Evolutionary conservation across 2,329 filamentous ascomycete genomes (phyloP).

Genomic region (Hypoxylon sp.): DNA sequence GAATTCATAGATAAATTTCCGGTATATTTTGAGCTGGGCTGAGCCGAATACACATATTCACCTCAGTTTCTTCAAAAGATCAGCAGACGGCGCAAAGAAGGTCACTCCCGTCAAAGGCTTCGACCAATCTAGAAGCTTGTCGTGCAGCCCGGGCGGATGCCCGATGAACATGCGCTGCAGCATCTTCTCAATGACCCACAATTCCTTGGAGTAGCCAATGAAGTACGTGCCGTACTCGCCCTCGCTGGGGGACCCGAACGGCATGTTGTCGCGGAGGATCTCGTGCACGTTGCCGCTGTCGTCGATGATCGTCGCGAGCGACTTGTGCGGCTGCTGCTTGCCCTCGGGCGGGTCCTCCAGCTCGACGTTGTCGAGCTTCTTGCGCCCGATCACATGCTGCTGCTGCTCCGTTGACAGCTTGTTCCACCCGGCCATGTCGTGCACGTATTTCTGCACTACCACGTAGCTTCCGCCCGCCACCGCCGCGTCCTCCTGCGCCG

Average conservation of each 20-base stretch:
- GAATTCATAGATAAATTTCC: no score
- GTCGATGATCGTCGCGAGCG: slow-evolving; percentile 65
- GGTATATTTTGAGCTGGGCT: no score
- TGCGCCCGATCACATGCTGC: slow-evolving; percentile 67
- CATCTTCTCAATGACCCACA: slow-evolving; percentile 71
- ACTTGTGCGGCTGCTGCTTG: slow-evolving; percentile 65
- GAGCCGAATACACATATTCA: neutral
- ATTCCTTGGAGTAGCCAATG: slow-evolving; percentile 63
- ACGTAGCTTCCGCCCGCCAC: slow-evolving; percentile 65
- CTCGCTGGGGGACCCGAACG: slow-evolving; percentile 64
- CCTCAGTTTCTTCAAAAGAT: slow-evolving; percentile 20
- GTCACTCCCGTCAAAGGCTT: slow-evolving; percentile 62
- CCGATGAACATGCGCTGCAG: slow-evolving; percentile 68
- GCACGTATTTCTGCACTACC: slow-evolving; percentile 70
- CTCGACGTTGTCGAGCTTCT: slow-evolving; percentile 68
- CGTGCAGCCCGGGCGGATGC: slow-evolving; percentile 64
- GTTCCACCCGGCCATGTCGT: slow-evolving; percentile 62
- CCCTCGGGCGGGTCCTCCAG: slow-evolving; percentile 61
- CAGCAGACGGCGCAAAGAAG: slow-evolving; percentile 63
- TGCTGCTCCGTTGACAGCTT: slow-evolving; percentile 62
- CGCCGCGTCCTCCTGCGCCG: slow-evolving; percentile 54
- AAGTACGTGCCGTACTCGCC: slow-evolving; percentile 69
- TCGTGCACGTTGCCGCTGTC: slow-evolving; percentile 62
- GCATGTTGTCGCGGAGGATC: slow-evolving; percentile 71
- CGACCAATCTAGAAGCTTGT: slow-evolving; percentile 67